phyloP scores from a whole-genome alignment of 345 rosid genomes.

The Cochlearia excelsa region DNA sequence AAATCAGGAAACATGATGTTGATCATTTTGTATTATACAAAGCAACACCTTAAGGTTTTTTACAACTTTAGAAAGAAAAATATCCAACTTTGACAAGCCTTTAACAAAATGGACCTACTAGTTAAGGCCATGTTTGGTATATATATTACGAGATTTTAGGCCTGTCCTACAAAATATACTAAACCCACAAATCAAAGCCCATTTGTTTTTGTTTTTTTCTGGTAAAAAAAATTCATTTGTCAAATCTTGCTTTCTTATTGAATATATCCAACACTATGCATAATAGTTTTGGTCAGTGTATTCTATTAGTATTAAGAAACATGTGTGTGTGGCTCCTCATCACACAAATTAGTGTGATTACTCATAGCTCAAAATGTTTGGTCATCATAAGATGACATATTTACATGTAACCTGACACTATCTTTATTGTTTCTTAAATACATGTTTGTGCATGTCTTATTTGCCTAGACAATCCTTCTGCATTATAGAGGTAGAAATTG shows the following conservation, averaged over 20 bases:
- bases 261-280: slow-evolving; percentile 1
- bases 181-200: not conserved
- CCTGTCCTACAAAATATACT: not conserved
- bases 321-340: too few species aligned
- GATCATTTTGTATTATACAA: slow-evolving; percentile 33
- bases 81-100: not conserved
- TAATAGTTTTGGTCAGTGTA: not conserved
- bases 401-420: too few species aligned
- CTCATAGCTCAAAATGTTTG: too few species aligned
- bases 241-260: not conserved
- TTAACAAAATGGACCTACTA: slow-evolving; percentile 8
- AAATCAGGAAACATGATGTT: slow-evolving; percentile 37
- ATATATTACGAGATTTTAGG: not conserved
- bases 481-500: too few species aligned
- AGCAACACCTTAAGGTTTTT: not conserved
- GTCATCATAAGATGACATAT: too few species aligned
- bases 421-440: too few species aligned
- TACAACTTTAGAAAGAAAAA: slow-evolving; percentile 7
- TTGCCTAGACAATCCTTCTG: too few species aligned
- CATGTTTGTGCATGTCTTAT: too few species aligned
- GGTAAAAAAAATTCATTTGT: not conserved
- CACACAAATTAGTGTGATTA: too few species aligned
- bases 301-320: not conserved
- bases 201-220: too few species aligned
- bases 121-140: not conserved